Evolutionary conservation across 2,329 filamentous ascomycete genomes (phyloP).

Genomic region (Alternaria arbusti): DNA sequence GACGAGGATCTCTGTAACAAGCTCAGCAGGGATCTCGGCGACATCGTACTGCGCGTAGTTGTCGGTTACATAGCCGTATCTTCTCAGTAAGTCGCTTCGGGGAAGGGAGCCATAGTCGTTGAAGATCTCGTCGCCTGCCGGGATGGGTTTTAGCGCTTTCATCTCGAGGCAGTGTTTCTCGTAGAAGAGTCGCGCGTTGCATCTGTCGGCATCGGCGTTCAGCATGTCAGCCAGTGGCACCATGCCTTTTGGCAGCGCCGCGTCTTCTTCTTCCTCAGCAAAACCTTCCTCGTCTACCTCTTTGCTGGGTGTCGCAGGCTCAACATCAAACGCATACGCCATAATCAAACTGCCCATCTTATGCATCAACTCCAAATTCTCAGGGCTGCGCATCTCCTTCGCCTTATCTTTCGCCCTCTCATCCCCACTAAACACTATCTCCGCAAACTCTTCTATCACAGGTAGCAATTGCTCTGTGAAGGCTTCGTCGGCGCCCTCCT

Average conservation of each 20-base stretch:
- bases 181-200: slow-evolving; percentile 73
- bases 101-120: slow-evolving; percentile 90
- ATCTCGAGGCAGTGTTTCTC: slow-evolving; percentile 69
- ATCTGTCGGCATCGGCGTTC: slow-evolving; percentile 82
- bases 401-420: slow-evolving; percentile 36
- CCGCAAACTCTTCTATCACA: slow-evolving; percentile 52
- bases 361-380: slow-evolving; percentile 68
- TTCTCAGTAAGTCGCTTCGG: slow-evolving; percentile 78
- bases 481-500: slow-evolving; percentile 70
- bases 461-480: slow-evolving; percentile 67
- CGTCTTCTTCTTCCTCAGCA: slow-evolving; percentile 55
- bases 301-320: slow-evolving; percentile 53
- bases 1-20: slow-evolving; percentile 52
- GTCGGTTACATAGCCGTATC: slow-evolving; percentile 86
- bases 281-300: slow-evolving; percentile 64
- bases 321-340: slow-evolving; percentile 90
- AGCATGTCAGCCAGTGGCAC: slow-evolving; percentile 89
- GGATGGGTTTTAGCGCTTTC: slow-evolving; percentile 72
- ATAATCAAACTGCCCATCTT: slow-evolving; percentile 88
- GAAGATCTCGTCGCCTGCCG: slow-evolving; percentile 75
- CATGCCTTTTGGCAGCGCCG: slow-evolving; percentile 75
- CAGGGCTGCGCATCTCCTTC: slow-evolving; percentile 52
- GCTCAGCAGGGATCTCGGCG: slow-evolving; percentile 72
- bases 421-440: slow-evolving; percentile 50
- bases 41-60: slow-evolving; percentile 82